Evolutionary conservation across 2,329 filamentous ascomycete genomes (phyloP), one percentile per base, ranked within the genome.

Genomic region (Plectosphaerella plurivora): DNA sequence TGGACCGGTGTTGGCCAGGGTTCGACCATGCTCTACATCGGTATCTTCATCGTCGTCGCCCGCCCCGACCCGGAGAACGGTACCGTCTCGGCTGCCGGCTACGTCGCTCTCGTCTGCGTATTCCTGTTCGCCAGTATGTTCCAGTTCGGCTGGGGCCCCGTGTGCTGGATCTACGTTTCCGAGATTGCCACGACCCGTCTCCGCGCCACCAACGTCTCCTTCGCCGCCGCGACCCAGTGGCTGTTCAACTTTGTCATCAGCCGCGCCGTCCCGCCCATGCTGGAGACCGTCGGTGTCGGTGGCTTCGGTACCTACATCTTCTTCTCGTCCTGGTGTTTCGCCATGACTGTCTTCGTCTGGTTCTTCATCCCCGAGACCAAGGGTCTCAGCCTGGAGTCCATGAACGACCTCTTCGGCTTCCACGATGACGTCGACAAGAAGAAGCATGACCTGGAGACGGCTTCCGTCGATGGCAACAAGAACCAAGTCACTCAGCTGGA

Each of bases 161-260:
- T 70, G 49, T 72, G 70, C 0, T 72, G 70, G 70, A 73, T 73
- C 0, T 75, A 75, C 51, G 71, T 70, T 11, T 71, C 69, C 1
- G 74, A 78, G 56, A 78, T 78, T 50, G 76, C 76, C 65, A 74
- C 62, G 20, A 80, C 82, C 0, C 73, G 85, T 16, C 58, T 70
- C n/a, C 1, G 65, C 61, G 44, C 66, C 60, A 60, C 68, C 52
- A 86, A 85, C 57, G 82, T 86, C 24, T 74, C 81, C 3, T 72
- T 84, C 47, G 82, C 78, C 0, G 81, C 82, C 2, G 81, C 81
- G 2, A 84, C 79, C 1, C 81, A 86, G 61, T 84, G 82, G 82
- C 63, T 86, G 1, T 86, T 86, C 66, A 86, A 86, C 60, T 83
- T 86, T 52, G 81, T 84, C 15, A 79, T 87, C 50, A 81, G 83